Base-by-base conservation (phyloP, 1,284 basidiomycete species). In the Ganoderma lucidum region DNA sequence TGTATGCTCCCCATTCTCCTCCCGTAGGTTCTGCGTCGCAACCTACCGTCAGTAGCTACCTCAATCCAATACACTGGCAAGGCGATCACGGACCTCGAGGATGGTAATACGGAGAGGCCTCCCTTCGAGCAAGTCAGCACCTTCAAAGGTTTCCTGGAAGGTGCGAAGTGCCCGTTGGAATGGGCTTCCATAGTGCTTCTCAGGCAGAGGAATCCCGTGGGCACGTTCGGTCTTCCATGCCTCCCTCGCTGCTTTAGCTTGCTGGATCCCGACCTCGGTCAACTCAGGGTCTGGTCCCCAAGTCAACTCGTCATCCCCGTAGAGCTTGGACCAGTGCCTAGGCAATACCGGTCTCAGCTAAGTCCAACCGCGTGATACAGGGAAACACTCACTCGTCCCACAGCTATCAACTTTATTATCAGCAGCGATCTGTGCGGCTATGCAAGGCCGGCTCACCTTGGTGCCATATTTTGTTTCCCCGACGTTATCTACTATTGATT, bases 271-370 rank as follows among this genome's bases (percentile, higher is more conserved):
- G 3, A 90, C 76, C 0, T 83, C 78, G 0, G 95, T 96, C 35
- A 96, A 86, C 39, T 86, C 83, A 0, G 95, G 88, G 78, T 96
- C 95, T 17, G 95, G 94, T 42, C 94, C 94, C 94, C 95, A 96
- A 0, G 82, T 84, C 12, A 95, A 81, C 65, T 92, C 86, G 14
- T 84, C 92, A 74, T 97, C 93, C 0, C 89, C 89, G 60, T 91
- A 82, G 28, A 92, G 77, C 74, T 87, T 89, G 0, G 93, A 87
- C 90, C 90, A 96, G 70, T 32, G 64, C 28, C 72, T 72, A 53
- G n/a, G 12, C 0, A 37, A 1, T 17, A n/a, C 32, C 19, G 15
- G 8, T 2, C 1, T 28, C 9, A 35, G 17, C 19, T 15, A n/a
- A 0, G 14, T n/a, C 32, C 41, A 15, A 3, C 9, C 19, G 3